These are phyloP conservation scores for Lentinula boryana DNA, from an alignment of 768 basidiomycete species.

Conservation along the genomic window DNA sequence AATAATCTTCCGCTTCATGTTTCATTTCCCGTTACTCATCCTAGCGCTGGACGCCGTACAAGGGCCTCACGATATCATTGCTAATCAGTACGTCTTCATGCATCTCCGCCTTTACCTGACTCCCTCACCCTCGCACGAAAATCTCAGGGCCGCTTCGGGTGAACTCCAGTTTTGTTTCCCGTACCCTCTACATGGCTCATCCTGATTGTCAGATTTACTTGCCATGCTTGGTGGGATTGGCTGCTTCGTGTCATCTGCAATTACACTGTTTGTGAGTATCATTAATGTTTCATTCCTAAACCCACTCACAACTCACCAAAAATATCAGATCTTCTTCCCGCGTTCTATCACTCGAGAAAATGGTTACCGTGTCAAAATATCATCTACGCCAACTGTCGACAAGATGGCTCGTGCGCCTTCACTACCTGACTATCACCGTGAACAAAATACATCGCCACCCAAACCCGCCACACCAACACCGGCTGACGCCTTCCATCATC, in stretches of 20 bases:
- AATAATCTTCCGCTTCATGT: slow-evolving; percentile 71
- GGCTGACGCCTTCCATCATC: neutral
- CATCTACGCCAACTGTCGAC: slow-evolving; percentile 17
- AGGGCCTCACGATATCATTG: slow-evolving; percentile 42
- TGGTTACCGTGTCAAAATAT: slow-evolving; percentile 47
- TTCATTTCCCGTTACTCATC: slow-evolving; percentile 62
- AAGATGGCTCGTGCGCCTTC: slow-evolving; percentile 24
- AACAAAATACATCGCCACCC: neutral
- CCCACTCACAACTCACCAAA: slow-evolving; percentile 39
- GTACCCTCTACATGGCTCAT: neutral
- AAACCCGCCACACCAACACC: neutral
- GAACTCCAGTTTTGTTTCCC: slow-evolving; percentile 33
- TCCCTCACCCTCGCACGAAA: neutral
- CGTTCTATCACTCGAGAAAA: slow-evolving; percentile 62
- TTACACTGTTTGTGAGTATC: slow-evolving; percentile 65
- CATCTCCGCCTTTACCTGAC: neutral
- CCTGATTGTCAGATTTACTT: slow-evolving; percentile 48
- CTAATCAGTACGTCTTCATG: slow-evolving; percentile 43
- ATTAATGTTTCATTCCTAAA: slow-evolving; percentile 21
- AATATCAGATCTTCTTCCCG: slow-evolving; percentile 66
- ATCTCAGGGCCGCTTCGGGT: slow-evolving; percentile 44
- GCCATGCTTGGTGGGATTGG: slow-evolving; percentile 69
- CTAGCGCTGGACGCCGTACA: slow-evolving; percentile 61
- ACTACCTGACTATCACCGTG: slow-evolving; percentile 18
- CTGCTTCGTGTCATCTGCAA: slow-evolving; percentile 72